phyloP scores from a whole-genome alignment of 116 monocot genomes.

The Phalaenopsis hybrid region DNA sequence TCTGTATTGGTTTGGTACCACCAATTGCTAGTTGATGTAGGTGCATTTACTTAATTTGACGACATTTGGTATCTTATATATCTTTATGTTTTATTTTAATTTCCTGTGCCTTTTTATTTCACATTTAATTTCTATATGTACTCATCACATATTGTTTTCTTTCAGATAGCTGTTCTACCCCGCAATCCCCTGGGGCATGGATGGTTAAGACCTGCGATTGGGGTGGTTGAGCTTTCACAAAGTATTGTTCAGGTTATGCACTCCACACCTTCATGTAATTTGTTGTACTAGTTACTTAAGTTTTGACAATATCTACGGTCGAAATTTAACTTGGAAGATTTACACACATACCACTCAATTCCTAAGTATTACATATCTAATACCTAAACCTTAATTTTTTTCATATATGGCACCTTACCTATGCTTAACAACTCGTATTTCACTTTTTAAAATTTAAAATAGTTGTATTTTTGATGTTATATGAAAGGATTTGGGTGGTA shows the following conservation, averaged over 20 bases:
- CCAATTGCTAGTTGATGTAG: too few relatives aligned
- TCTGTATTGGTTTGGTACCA: too few relatives aligned
- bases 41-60: neutral
- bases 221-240: constrained; percentile 89
- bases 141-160: neutral
- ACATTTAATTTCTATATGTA: neutral
- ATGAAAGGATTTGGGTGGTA: too few relatives aligned
- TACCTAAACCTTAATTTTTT: too few relatives aligned
- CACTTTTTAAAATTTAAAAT: too few relatives aligned
- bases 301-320: neutral
- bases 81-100: neutral
- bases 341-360: neutral
- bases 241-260: constrained; percentile 75
- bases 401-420: too few relatives aligned
- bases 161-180: constrained; percentile 84
- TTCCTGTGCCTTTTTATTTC: neutral
- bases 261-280: neutral
- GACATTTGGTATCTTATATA: neutral
- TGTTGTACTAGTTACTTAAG: neutral
- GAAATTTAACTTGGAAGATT: neutral
- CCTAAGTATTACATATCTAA: too few relatives aligned
- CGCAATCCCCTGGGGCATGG: constrained; percentile 75
- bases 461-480: too few relatives aligned
- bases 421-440: too few relatives aligned
- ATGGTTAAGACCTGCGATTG: constrained; percentile 87